A percentile compares a stretch with the other conserved stretches of the same genome.
Evolutionary conservation across 192 early-diverging fungal species (phyloP).

Genomic region (Bifiguratus adelaidae): DNA sequence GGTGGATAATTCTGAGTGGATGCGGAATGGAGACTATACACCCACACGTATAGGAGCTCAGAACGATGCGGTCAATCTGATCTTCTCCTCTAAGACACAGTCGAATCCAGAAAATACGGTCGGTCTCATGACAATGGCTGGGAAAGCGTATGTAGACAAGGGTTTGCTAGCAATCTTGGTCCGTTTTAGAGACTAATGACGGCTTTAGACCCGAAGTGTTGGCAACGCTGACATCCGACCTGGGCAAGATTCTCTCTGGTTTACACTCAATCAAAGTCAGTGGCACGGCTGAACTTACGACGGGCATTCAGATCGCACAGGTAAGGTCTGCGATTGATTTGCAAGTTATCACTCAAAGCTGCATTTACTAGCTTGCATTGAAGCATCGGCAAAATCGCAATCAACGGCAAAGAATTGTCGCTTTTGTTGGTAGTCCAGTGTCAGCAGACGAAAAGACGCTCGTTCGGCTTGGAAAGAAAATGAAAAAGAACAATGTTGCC

Average conservation of each 20-base stretch:
- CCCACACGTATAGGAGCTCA: conserved; percentile 91
- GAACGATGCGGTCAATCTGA: conserved; percentile 82
- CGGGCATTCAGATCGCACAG: conserved; percentile 94
- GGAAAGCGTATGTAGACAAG: conserved; percentile 51
- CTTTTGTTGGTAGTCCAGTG: conserved; percentile 88
- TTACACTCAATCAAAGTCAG: conserved; percentile 68
- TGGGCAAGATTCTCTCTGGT: conserved; percentile 84
- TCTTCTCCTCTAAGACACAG: conserved; percentile 85
- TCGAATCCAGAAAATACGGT: conserved; percentile 95
- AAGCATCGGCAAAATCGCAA: conserved; percentile 98
- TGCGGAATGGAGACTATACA: conserved; percentile 96
- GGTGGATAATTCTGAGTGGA: conserved; percentile 97
- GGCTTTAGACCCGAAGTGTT: conserved; percentile 74
- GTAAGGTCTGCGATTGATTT: conserved; percentile 20
- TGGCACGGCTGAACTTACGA: conserved; percentile 67
- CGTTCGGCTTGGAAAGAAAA: conserved; percentile 86
- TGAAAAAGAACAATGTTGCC: conserved; percentile 97
- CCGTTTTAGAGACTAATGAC: not conserved
- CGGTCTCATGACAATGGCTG: conserved; percentile 89
- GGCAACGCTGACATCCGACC: conserved; percentile 80
- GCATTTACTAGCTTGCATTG: conserved; percentile 55
- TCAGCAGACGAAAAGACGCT: conserved; percentile 74
- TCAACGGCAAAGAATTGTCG: conserved; percentile 88
- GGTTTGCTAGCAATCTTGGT: not conserved
- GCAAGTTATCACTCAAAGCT: not conserved